phyloP scores from a whole-genome alignment of 2,329 filamentous ascomycete species.

The Thielaviopsis musarum region DNA sequence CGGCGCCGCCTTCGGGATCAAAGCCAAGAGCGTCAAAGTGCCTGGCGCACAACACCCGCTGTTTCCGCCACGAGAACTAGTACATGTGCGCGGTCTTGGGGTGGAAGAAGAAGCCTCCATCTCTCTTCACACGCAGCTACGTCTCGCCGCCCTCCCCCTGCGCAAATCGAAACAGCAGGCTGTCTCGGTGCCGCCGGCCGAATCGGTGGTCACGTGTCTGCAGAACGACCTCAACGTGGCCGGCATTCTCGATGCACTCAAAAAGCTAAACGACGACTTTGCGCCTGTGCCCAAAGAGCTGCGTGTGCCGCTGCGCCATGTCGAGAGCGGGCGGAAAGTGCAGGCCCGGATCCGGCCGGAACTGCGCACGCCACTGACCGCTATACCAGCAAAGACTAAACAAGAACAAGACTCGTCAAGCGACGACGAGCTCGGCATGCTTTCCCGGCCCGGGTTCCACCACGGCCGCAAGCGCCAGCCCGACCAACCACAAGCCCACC shows the following conservation, averaged over 20 bases:
- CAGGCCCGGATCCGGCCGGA: constrained; percentile 31
- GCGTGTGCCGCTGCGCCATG: constrained; percentile 36
- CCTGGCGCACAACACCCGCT: constrained; percentile 48
- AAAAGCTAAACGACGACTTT: constrained; percentile 23
- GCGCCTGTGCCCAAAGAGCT: constrained; percentile 30
- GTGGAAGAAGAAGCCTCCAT: background rate
- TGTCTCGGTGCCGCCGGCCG: constrained; percentile 23
- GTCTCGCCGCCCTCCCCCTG: background rate
- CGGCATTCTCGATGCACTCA: constrained; percentile 17
- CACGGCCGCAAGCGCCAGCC: background rate
- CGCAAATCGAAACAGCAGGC: constrained; percentile 34
- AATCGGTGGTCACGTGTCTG: constrained; percentile 26
- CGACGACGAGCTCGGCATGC: constrained; percentile 21
- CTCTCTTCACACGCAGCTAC: background rate
- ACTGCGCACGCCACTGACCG: constrained; percentile 21
- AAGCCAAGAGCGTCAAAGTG: constrained; percentile 35
- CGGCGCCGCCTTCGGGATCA: constrained; percentile 14
- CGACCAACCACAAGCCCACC: constrained; percentile 27
- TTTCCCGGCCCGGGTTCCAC: background rate
- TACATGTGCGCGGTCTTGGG: constrained; percentile 41
- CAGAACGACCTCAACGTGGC: constrained; percentile 17
- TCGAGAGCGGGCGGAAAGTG: constrained; percentile 40
- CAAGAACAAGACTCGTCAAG: constrained; percentile 13
- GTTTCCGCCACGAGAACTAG: constrained; percentile 53
- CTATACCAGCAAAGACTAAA: background rate